Conservation (phyloP, 352 stramenopile species). For the Globisporangium okanoganense region DNA sequence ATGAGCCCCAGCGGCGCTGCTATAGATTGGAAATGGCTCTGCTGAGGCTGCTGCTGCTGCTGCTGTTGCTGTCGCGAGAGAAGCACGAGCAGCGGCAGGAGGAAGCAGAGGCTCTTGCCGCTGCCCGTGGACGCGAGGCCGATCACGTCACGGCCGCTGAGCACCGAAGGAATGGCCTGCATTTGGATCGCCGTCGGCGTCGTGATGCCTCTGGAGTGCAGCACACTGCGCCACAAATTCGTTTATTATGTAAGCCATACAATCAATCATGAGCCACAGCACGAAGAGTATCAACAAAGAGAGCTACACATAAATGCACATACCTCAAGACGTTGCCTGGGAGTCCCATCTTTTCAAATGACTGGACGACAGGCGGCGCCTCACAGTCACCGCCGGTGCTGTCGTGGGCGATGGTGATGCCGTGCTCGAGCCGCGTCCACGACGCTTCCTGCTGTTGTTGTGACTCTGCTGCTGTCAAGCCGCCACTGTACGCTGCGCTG, state of each 20-base stretch:
- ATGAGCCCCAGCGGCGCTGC: constrained; percentile 72
- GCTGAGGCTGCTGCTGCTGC: constrained; percentile 9
- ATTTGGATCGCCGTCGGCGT: constrained; percentile 97
- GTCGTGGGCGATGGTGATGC: constrained; percentile 28
- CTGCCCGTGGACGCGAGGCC: constrained; percentile 92
- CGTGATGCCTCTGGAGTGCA: constrained; percentile 45
- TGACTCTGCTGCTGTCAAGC: not conserved
- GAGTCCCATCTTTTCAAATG: constrained; percentile 37
- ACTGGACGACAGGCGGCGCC: constrained; percentile 25
- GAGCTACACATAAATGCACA: not conserved
- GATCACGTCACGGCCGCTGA: constrained; percentile 90
- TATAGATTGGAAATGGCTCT: constrained; percentile 47
- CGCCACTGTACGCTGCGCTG: not conserved
- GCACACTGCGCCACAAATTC: constrained; percentile 10
- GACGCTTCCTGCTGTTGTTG: constrained; percentile 27
- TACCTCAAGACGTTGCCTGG: constrained; percentile 20
- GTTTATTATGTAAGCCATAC: not conserved
- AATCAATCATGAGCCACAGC: not conserved
- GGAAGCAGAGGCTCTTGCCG: constrained; percentile 96
- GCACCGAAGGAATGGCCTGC: constrained; percentile 85
- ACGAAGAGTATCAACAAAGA: not conserved
- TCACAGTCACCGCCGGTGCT: constrained; percentile 26
- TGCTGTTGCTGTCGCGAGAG: constrained; percentile 18
- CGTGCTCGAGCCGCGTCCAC: constrained; percentile 53
- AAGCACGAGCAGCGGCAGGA: constrained; percentile 87